These are phyloP conservation scores for Ceratobasidium theobromae DNA, from an alignment of 1,284 basidiomycete species.

Conservation along the genomic window DNA sequence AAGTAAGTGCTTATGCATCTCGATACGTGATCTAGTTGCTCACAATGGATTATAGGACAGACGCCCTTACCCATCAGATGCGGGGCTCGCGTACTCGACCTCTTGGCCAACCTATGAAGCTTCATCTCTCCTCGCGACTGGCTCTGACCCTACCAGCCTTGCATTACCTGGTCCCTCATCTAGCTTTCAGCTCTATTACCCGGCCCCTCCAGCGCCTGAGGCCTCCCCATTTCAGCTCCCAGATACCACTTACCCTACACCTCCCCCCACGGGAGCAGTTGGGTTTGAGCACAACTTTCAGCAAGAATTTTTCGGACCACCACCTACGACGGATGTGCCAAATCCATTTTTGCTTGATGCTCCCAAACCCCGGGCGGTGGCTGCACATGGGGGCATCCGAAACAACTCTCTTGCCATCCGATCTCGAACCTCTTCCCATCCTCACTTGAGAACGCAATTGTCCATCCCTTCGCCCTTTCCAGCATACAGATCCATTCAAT, in stretches of 20 bases:
- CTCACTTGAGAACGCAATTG: conserved; percentile 17
- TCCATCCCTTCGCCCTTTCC: conserved; percentile 31
- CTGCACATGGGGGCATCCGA: neutral
- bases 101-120: conserved; percentile 23
- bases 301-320: conserved; percentile 19
- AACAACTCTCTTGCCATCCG: conserved; percentile 19
- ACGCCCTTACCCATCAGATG: conserved; percentile 14
- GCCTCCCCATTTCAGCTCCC: conserved; percentile 12
- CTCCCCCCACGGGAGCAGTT: conserved; percentile 12
- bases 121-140: neutral
- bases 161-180: conserved; percentile 10
- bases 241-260: conserved; percentile 18
- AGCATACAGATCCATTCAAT: conserved; percentile 30
- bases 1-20: conserved; percentile 7
- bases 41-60: conserved; percentile 8
- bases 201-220: conserved; percentile 8
- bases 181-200: conserved; percentile 21
- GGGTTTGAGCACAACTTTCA: conserved; percentile 14
- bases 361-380: neutral
- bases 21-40: conserved; percentile 7
- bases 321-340: neutral
- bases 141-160: conserved; percentile 5
- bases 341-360: conserved; percentile 15
- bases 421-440: conserved; percentile 17
- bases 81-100: conserved; percentile 15